Percentiles rank a stretch among this genome's conserved stretches.
Evolutionary conservation across 148 eudicot species (phyloP).

Genomic region (Rhododendron simsii): DNA sequence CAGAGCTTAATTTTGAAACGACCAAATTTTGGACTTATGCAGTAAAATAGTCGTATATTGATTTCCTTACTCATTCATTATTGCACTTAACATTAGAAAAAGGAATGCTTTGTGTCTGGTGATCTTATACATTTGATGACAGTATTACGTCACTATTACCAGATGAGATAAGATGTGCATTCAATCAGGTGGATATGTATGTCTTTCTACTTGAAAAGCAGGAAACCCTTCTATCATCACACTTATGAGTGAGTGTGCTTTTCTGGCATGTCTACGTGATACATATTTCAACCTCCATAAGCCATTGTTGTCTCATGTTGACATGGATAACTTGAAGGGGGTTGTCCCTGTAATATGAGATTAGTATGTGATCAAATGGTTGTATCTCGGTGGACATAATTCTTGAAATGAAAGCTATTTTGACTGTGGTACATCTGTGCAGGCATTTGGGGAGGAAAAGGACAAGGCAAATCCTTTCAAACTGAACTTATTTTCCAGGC

Average conservation of each 20-base stretch:
- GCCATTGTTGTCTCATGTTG: not conserved
- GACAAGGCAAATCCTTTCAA: slow-evolving; percentile 96
- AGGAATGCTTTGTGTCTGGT: not conserved
- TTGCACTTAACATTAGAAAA: not conserved
- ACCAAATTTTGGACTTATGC: not conserved
- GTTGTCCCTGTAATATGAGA: not conserved
- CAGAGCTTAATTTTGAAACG: not conserved
- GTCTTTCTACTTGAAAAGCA: not conserved
- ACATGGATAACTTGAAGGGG: not conserved
- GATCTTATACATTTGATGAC: not conserved
- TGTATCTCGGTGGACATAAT: not conserved
- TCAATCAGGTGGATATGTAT: not conserved
- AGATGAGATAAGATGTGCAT: not conserved
- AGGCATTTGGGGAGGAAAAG: slow-evolving; percentile 99
- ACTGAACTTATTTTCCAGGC: slow-evolving; percentile 92
- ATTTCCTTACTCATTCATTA: not conserved
- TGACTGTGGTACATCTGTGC: not conserved
- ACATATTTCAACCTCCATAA: not conserved
- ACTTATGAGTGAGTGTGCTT: not conserved
- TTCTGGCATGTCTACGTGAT: not conserved
- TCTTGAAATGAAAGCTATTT: slow-evolving; percentile 1
- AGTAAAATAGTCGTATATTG: not conserved
- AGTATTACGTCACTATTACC: not conserved
- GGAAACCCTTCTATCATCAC: not conserved
- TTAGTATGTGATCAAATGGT: not conserved